A percentile compares a stretch with the other conserved stretches of the same genome.
phyloP scores from a whole-genome alignment of 129 eudicot species.

The Arctium lappa region DNA sequence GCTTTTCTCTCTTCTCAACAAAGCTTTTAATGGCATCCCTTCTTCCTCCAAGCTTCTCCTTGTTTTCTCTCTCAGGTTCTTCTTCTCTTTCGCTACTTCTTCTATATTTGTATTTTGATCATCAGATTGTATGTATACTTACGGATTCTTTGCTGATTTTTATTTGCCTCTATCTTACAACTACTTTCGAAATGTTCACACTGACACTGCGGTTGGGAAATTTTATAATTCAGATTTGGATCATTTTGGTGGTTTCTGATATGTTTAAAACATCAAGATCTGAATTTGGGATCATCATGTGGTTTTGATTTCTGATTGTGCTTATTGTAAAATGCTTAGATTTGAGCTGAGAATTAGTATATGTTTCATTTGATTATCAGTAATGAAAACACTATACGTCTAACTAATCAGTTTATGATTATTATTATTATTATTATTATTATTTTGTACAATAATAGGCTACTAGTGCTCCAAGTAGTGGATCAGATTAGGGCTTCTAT shows the following conservation, averaged over 20 bases:
- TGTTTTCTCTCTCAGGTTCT: slow-evolving; percentile 65
- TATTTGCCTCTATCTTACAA: background rate
- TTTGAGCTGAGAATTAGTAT: background rate
- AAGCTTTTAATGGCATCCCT: slow-evolving; percentile 46
- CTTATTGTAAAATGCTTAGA: background rate
- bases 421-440: background rate
- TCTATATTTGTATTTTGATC: background rate
- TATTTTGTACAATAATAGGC: background rate
- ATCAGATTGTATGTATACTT: background rate
- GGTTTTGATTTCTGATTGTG: background rate
- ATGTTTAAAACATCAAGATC: background rate
- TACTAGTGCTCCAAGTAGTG: background rate
- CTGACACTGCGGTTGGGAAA: background rate
- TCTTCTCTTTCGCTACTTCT: background rate
- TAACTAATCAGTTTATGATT: background rate
- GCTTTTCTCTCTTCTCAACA: slow-evolving; percentile 43
- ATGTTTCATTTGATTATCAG: background rate
- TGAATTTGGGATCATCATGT: background rate
- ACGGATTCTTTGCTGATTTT: background rate
- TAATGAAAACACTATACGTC: background rate
- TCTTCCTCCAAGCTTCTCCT: slow-evolving; percentile 55
- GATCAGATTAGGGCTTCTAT: slow-evolving; percentile 18
- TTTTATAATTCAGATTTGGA: background rate
- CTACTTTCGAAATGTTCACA: background rate
- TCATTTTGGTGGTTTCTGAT: background rate